Percentiles rank a stretch among this genome's conserved stretches.
Evolutionary conservation across 441 rosid genomes (phyloP).

Genomic region (Biscutella laevigata): DNA sequence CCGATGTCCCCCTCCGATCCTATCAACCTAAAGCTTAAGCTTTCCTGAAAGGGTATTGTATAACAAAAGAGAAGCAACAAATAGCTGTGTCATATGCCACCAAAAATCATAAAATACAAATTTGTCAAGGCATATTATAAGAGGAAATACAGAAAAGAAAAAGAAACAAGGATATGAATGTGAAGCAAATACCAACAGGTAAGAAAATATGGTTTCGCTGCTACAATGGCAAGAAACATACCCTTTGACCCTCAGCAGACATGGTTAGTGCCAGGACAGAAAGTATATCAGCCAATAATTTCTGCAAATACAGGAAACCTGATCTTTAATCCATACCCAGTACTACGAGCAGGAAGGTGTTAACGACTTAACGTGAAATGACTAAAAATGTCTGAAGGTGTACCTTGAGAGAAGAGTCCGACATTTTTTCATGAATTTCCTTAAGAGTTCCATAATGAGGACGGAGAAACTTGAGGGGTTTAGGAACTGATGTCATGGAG

Average conservation of each 20-base stretch:
- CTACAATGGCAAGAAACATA: slow-evolving; percentile 27
- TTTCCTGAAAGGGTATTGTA: slow-evolving; percentile 55
- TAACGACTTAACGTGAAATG: background rate
- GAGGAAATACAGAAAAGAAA: background rate
- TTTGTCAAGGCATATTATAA: background rate
- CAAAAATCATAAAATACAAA: slow-evolving; percentile 1
- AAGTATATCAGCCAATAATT: slow-evolving; percentile 74
- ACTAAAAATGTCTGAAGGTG: slow-evolving; percentile 11
- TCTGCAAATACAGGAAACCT: slow-evolving; percentile 43
- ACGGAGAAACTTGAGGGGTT: slow-evolving; percentile 94
- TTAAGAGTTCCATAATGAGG: slow-evolving; percentile 90
- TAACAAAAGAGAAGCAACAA: slow-evolving; percentile 11
- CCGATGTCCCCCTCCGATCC: slow-evolving; percentile 94
- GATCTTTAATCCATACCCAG: slow-evolving; percentile 1
- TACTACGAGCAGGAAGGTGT: background rate
- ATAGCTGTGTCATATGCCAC: background rate
- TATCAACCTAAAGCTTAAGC: slow-evolving; percentile 75
- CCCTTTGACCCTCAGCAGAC: slow-evolving; percentile 98
- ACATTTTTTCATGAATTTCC: slow-evolving; percentile 54
- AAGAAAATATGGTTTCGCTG: background rate
- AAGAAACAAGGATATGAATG: background rate
- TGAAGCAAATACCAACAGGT: background rate
- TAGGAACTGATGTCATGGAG: slow-evolving; percentile 95
- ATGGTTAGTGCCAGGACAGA: slow-evolving; percentile 92
- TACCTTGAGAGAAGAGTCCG: slow-evolving; percentile 65